These are phyloP conservation scores for Metschnikowia drakensbergensis DNA, from an alignment of 805 yeast species.

Conservation along the genomic window DNA sequence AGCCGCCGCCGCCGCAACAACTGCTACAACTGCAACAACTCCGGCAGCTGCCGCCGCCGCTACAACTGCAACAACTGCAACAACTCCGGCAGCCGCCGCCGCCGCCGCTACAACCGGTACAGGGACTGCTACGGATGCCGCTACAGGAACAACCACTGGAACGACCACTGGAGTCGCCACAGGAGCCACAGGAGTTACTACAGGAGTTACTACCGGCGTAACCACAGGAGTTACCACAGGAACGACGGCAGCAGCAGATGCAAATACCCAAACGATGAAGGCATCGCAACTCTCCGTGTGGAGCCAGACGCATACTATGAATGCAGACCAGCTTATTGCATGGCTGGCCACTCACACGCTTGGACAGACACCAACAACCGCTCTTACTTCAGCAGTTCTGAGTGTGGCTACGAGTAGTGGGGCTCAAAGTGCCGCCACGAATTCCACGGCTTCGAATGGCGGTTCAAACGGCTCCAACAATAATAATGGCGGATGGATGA, in stretches of 20 bases:
- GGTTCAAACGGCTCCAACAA: conserved; percentile 10
- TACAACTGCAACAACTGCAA: conserved; percentile 12
- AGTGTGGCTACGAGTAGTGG: conserved; percentile 7
- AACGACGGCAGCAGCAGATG: conserved; percentile 5
- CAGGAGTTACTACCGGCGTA: conserved; percentile 14
- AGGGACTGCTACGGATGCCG: conserved; percentile 5
- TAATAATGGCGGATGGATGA: conserved; percentile 5
- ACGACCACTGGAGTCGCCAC: background rate
- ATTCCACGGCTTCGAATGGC: background rate
- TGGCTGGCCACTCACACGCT: conserved; percentile 18
- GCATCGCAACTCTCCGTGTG: conserved; percentile 14
- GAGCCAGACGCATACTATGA: conserved; percentile 14
- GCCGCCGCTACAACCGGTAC: conserved; percentile 1
- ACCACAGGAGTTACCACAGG: conserved; percentile 9
- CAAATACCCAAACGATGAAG: conserved; percentile 14
- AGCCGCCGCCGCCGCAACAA: conserved; percentile 15
- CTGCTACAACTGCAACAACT: conserved; percentile 11
- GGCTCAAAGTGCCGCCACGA: conserved; percentile 12
- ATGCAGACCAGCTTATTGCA: conserved; percentile 15
- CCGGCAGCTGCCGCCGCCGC: conserved; percentile 8
- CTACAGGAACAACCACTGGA: conserved; percentile 15
- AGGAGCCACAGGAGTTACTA: conserved; percentile 5
- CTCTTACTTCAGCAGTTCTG: background rate
- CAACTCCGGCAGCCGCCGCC: conserved; percentile 13
- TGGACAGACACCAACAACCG: background rate